A percentile compares a stretch with the other conserved stretches of the same genome.
Conservation (phyloP, 108 stramenopile species). For the Cyclostephanos invisitatus region DNA sequence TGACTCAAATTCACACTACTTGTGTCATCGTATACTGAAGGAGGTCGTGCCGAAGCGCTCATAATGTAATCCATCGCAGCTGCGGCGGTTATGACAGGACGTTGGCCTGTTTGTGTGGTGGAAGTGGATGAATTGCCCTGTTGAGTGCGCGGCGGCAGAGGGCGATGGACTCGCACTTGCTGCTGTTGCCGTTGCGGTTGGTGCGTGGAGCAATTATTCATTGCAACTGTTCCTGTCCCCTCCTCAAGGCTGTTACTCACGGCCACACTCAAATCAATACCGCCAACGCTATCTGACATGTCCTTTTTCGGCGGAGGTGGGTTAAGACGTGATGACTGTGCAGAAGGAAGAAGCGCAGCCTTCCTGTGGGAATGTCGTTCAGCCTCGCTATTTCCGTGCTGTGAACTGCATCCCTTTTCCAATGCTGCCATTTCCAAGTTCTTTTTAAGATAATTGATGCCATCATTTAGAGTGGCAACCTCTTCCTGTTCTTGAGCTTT, state of each 20-base stretch:
- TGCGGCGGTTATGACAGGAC: slow-evolving; percentile 37
- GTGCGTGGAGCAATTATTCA: slow-evolving; percentile 36
- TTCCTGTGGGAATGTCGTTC: slow-evolving; percentile 6
- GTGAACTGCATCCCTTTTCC: slow-evolving; percentile 12
- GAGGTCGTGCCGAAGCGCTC: slow-evolving; percentile 20
- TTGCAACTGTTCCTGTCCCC: slow-evolving; percentile 18
- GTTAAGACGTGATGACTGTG: slow-evolving; percentile 2
- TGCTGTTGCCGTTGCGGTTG: slow-evolving; percentile 60
- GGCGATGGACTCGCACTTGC: slow-evolving; percentile 11
- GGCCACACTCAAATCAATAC: slow-evolving; percentile 6
- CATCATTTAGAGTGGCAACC: slow-evolving; percentile 19
- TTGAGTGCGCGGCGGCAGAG: slow-evolving; percentile 16
- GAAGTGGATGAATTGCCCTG: slow-evolving; percentile 19
- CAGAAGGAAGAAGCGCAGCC: slow-evolving; percentile 13
- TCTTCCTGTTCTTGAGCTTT: slow-evolving; percentile 28
- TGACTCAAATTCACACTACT: neutral
- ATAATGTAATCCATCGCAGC: slow-evolving; percentile 41
- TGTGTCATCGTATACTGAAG: slow-evolving; percentile 1
- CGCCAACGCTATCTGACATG: slow-evolving; percentile 4
- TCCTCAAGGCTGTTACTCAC: slow-evolving; percentile 14
- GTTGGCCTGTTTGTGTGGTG: slow-evolving; percentile 10
- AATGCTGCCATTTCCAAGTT: slow-evolving; percentile 10
- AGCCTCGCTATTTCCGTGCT: neutral
- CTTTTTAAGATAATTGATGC: slow-evolving; percentile 25
- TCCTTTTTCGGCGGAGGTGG: slow-evolving; percentile 1